Evolutionary conservation across 345 rosid species (phyloP).

Genomic region (Gossypium ekmanianum): DNA sequence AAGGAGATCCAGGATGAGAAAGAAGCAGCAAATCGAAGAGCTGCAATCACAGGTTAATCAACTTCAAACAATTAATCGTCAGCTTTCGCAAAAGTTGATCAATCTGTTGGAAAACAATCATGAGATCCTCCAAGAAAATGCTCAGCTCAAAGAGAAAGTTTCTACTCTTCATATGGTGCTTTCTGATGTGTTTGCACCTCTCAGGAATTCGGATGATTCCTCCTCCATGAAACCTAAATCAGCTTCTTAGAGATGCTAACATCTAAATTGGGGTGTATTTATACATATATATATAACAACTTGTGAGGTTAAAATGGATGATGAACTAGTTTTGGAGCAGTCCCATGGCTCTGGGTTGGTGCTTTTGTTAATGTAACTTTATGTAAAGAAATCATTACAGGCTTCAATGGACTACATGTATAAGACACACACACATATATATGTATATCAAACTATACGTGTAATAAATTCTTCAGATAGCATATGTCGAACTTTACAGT

Average conservation of each 20-base stretch:
- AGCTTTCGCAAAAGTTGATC: constrained; percentile 65
- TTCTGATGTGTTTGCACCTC: constrained; percentile 46
- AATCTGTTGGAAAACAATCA: constrained; percentile 61
- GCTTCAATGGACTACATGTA: background rate
- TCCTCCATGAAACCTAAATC: constrained; percentile 21
- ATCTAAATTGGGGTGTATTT: background rate
- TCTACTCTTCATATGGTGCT: constrained; percentile 55
- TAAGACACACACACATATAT: background rate
- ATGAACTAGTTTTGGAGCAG: constrained; percentile 9
- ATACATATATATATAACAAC: background rate
- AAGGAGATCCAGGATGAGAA: constrained; percentile 60
- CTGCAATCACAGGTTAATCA: constrained; percentile 63
- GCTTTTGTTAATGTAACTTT: background rate
- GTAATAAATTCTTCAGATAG: background rate
- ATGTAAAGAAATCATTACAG: constrained; percentile 4
- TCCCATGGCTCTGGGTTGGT: background rate
- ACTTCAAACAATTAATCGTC: constrained; percentile 48
- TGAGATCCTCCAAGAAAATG: constrained; percentile 64
- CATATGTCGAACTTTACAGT: background rate
- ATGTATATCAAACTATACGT: background rate
- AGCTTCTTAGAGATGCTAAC: constrained; percentile 28
- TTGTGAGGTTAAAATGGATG: constrained; percentile 6
- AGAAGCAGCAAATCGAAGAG: constrained; percentile 74
- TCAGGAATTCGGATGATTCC: constrained; percentile 33
- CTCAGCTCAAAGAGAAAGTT: constrained; percentile 64